These are phyloP conservation scores for Fusarium anthophilum DNA, from an alignment of 2,329 filamentous ascomycete species.

Conservation along the genomic window DNA sequence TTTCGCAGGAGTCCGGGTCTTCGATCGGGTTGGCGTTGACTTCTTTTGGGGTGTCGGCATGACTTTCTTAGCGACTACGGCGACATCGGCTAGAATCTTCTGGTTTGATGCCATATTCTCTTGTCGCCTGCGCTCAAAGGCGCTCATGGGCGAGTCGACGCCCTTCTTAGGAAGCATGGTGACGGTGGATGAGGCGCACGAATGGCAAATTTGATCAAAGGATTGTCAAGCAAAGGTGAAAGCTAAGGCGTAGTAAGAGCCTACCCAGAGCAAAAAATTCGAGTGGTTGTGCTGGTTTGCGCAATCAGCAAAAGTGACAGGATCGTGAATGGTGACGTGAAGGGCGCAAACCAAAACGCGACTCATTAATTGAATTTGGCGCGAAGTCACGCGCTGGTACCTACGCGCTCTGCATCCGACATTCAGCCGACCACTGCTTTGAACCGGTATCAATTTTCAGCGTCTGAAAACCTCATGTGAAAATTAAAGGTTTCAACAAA, in stretches of 20 bases:
- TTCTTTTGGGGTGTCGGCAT: constrained; percentile 64
- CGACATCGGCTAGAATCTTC: constrained; percentile 80
- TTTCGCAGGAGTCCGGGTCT: constrained; percentile 54
- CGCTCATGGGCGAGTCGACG: constrained; percentile 66
- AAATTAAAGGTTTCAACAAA: neutral
- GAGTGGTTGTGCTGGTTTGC: neutral
- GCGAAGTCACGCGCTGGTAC: constrained; percentile 46
- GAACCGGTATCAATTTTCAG: constrained; percentile 30
- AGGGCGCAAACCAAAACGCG: constrained; percentile 29
- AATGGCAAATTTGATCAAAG: neutral
- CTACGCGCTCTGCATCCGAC: constrained; percentile 27
- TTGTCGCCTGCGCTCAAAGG: constrained; percentile 84
- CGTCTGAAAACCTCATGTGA: constrained; percentile 18
- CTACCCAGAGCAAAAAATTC: neutral
- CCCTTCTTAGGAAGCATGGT: constrained; percentile 56
- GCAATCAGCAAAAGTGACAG: neutral
- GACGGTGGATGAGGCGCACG: neutral
- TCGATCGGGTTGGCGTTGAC: constrained; percentile 49
- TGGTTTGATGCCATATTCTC: constrained; percentile 91
- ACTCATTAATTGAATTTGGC: constrained; percentile 41
- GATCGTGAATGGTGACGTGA: constrained; percentile 31
- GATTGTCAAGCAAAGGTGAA: neutral
- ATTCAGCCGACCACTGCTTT: constrained; percentile 24
- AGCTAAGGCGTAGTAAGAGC: neutral
- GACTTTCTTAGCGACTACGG: constrained; percentile 74